Conservation (phyloP, 345 rosid genomes). For the Moricandia arvensis region DNA sequence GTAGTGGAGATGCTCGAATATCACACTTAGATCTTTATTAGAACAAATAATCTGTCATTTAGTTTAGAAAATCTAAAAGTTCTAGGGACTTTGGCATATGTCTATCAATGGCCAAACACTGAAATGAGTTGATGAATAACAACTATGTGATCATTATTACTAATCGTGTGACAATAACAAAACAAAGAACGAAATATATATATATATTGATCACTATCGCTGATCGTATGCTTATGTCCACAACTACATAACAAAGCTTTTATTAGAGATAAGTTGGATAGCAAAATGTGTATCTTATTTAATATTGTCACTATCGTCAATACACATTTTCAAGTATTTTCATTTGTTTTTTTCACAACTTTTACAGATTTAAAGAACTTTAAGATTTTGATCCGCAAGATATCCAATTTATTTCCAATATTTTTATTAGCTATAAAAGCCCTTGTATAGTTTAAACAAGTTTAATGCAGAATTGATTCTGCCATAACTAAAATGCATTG, state of each 20-base stretch:
- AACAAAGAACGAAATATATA: not conserved
- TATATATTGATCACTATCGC: not conserved
- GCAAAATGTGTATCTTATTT: not conserved
- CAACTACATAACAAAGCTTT: not conserved
- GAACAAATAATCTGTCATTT: not conserved
- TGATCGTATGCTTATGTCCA: not conserved
- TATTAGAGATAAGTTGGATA: not conserved
- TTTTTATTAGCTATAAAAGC: not conserved
- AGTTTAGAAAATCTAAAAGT: not conserved
- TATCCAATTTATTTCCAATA: not conserved
- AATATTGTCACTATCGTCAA: not conserved
- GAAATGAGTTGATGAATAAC: not conserved
- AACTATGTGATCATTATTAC: not conserved
- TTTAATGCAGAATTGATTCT: not conserved
- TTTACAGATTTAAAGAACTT: not conserved
- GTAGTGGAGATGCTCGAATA: not conserved
- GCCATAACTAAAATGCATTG: not conserved
- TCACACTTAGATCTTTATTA: not conserved
- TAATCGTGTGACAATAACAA: not conserved
- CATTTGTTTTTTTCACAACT: not conserved
- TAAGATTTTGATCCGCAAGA: not conserved
- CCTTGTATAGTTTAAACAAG: not conserved
- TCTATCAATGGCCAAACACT: not conserved
- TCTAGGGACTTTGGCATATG: not conserved
- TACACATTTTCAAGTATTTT: not conserved